These are phyloP conservation scores for Penicillium robsamsonii DNA, from an alignment of 495 filamentous ascomycete genomes.

Conservation along the genomic window DNA sequence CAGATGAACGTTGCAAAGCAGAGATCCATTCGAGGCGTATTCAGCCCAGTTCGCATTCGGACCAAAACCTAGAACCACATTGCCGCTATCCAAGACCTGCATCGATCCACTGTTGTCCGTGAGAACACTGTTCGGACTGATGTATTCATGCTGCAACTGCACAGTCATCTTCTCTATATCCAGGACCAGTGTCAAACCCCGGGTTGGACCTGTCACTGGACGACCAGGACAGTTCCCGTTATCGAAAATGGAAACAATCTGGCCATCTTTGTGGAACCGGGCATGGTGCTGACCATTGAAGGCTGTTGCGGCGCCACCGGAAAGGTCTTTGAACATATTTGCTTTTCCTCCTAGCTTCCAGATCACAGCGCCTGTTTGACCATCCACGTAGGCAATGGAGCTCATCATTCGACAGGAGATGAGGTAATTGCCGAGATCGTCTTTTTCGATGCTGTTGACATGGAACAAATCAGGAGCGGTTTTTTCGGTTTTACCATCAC, in stretches of 20 bases:
- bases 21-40: not conserved
- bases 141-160: not conserved
- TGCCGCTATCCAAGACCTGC: constrained; percentile 4
- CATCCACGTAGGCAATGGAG: constrained; percentile 49
- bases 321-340: constrained; percentile 20
- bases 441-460: constrained; percentile 28
- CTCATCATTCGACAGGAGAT: constrained; percentile 51
- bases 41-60: constrained; percentile 5
- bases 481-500: not conserved
- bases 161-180: constrained; percentile 2
- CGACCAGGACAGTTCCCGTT: constrained; percentile 11
- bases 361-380: constrained; percentile 47
- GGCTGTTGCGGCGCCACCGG: not conserved
- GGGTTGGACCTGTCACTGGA: not conserved
- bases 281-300: constrained; percentile 26
- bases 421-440: constrained; percentile 46
- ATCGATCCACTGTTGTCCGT: constrained; percentile 1
- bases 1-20: constrained; percentile 1
- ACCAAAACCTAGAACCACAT: not conserved
- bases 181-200: not conserved
- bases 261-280: constrained; percentile 18
- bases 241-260: constrained; percentile 23
- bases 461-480: constrained; percentile 29
- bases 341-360: constrained; percentile 47
- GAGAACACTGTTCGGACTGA: constrained; percentile 1